Conservation (phyloP, 305 asterid species). For the Fraxinus latifolia region DNA sequence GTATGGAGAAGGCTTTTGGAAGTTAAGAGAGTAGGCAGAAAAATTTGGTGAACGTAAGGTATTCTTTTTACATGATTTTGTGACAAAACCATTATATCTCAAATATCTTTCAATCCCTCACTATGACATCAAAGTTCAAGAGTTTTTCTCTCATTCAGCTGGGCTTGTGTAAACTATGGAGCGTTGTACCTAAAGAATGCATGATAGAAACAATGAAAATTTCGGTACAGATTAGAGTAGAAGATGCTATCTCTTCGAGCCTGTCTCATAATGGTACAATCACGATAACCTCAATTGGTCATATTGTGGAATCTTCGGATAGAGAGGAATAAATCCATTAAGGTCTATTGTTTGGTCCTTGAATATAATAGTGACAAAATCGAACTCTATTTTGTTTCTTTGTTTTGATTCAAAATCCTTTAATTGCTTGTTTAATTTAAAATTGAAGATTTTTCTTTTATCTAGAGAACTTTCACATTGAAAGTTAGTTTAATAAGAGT, state of each 20-base stretch:
- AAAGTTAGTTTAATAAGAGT: neutral
- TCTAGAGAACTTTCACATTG: neutral
- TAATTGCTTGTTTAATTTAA: neutral
- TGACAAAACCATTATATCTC: neutral
- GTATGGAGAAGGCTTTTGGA: neutral
- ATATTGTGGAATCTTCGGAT: neutral
- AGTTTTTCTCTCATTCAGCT: neutral
- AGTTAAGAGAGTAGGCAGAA: neutral
- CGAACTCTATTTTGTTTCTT: neutral
- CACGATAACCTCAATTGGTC: neutral
- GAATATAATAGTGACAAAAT: neutral
- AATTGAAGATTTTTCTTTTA: neutral
- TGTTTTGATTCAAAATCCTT: neutral
- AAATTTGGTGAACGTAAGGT: neutral
- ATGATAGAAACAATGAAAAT: neutral
- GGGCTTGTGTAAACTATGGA: neutral
- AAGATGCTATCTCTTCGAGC: neutral
- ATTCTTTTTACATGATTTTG: neutral
- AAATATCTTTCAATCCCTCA: neutral
- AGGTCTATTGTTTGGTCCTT: neutral
- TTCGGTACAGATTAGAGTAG: neutral
- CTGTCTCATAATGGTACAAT: neutral
- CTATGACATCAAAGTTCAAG: neutral
- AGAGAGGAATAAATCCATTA: neutral
- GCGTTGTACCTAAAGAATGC: neutral